Evolutionary conservation across 2,329 filamentous ascomycete species (phyloP).

Genomic region (Fusarium burgessii): DNA sequence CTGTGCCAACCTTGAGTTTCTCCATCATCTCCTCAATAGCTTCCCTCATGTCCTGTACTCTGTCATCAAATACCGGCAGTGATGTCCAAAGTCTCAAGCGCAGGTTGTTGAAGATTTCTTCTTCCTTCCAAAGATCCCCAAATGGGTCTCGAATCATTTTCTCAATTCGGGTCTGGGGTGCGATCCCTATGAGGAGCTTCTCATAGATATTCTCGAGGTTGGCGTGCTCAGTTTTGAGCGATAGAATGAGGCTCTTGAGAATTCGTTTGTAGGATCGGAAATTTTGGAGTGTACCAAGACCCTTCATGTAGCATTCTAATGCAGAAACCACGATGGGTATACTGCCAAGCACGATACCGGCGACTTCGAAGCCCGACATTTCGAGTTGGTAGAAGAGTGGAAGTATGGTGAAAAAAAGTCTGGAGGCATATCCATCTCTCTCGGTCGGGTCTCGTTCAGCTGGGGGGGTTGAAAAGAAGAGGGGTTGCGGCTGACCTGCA

Average conservation of each 20-base stretch:
- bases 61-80: accelerated
- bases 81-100: neutral
- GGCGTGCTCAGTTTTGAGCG: constrained; percentile 1
- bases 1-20: neutral
- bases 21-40: neutral
- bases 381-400: accelerated
- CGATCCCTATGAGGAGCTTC: neutral
- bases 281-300: neutral
- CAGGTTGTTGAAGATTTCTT: accelerated
- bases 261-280: neutral
- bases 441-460: accelerated
- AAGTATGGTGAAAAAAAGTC: accelerated
- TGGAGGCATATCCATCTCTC: accelerated
- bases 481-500: constrained; percentile 6
- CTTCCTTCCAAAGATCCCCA: constrained; percentile 1
- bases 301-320: neutral
- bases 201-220: constrained; percentile 7
- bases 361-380: neutral
- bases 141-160: neutral
- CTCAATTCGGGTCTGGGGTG: neutral
- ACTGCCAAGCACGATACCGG: neutral
- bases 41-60: neutral
- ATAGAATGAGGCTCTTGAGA: neutral
- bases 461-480: neutral
- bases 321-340: neutral